A percentile compares a stretch with the other conserved stretches of the same genome.
Conservation (phyloP, 257 asterid species). For the Nicotiana attenuata region DNA sequence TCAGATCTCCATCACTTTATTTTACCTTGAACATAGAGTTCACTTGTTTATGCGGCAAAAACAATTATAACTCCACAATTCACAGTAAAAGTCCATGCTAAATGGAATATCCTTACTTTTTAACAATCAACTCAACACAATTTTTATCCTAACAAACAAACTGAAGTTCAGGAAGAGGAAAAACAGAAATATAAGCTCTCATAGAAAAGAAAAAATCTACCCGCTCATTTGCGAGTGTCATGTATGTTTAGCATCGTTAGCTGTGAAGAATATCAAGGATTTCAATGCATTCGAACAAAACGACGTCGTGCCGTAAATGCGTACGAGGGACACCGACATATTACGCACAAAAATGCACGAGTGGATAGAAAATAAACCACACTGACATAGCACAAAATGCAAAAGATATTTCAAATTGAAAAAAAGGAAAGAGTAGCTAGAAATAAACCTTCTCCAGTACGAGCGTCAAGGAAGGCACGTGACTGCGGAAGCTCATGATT, state of each 20-base stretch:
- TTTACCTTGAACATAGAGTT: background rate
- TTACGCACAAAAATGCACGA: background rate
- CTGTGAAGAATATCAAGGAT: background rate
- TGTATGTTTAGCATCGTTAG: background rate
- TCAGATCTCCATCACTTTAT: background rate
- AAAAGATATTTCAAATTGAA: background rate
- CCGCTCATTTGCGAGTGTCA: background rate
- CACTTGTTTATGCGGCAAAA: background rate
- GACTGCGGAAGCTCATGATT: conserved; percentile 41
- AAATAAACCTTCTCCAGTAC: conserved; percentile 44
- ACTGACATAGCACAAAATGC: background rate
- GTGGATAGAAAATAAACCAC: background rate
- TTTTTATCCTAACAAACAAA: background rate
- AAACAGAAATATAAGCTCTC: background rate
- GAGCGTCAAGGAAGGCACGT: conserved; percentile 55
- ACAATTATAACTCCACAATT: background rate
- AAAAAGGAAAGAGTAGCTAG: background rate
- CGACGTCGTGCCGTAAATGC: background rate
- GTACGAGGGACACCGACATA: background rate
- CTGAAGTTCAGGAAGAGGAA: background rate
- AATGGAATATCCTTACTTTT: background rate
- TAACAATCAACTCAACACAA: background rate
- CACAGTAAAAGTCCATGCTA: background rate
- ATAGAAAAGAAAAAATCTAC: background rate
- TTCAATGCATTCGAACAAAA: background rate